Percentiles rank a stretch among this genome's conserved stretches.
phyloP scores from a whole-genome alignment of 2,329 filamentous ascomycete genomes.

The Neofusicoccum parvum region DNA sequence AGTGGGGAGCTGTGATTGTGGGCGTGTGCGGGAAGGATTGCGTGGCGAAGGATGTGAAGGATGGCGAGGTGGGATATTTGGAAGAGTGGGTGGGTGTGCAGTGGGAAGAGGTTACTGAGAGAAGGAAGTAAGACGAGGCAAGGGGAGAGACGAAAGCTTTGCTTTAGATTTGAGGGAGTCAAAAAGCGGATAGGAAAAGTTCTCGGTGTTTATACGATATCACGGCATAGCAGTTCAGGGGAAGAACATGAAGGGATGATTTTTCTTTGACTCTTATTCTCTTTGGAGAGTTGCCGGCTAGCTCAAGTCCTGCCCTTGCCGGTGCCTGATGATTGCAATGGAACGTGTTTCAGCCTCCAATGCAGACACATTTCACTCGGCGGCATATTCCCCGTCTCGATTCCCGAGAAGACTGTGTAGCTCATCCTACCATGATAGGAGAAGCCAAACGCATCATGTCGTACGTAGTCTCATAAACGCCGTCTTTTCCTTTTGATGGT shows the following conservation, averaged over 20 bases:
- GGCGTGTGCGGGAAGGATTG: constrained; percentile 85
- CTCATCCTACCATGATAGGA: too few relatives aligned
- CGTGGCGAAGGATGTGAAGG: constrained; percentile 57
- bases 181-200: neutral
- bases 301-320: neutral
- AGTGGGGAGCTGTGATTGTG: constrained; percentile 92
- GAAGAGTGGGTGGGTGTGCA: constrained; percentile 99
- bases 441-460: neutral
- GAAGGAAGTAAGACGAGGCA: constrained; percentile 16
- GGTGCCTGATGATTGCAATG: neutral
- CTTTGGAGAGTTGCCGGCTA: neutral
- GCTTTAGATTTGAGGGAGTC: neutral
- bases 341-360: constrained; percentile 1
- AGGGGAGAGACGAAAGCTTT: neutral
- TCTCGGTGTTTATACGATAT: neutral
- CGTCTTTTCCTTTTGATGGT: neutral
- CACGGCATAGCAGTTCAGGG: neutral
- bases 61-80: constrained; percentile 72
- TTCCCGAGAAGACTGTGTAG: too few relatives aligned
- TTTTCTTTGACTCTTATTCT: neutral
- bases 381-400: too few relatives aligned
- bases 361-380: too few relatives aligned
- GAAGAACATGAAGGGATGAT: constrained; percentile 3
- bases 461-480: constrained; percentile 3
- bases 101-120: constrained; percentile 74